Conservation (phyloP, 208 protist species). For the Phytomonas francai region DNA sequence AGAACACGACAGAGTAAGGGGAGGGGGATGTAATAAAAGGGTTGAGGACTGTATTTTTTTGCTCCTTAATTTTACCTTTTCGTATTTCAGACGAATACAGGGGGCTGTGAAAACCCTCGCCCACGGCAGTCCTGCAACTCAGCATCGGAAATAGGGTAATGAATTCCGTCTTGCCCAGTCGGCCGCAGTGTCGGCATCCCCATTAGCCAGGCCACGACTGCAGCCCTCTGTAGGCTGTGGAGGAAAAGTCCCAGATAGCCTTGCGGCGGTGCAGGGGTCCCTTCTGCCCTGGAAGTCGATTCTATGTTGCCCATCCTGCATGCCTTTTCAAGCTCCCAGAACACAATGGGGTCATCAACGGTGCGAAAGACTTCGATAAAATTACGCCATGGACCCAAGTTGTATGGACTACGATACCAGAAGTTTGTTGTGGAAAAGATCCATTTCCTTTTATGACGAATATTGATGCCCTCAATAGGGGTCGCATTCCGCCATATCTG, state of each 20-base stretch:
- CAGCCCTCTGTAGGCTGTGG: neutral
- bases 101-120: slow-evolving; percentile 7
- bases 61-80: too few species aligned
- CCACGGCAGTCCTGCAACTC: slow-evolving; percentile 17
- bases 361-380: slow-evolving; percentile 52
- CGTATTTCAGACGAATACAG: neutral
- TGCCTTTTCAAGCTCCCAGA: slow-evolving; percentile 2
- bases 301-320: neutral
- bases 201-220: slow-evolving; percentile 40
- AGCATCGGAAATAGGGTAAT: slow-evolving; percentile 48
- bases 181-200: slow-evolving; percentile 37
- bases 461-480: slow-evolving; percentile 38
- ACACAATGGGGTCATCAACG: slow-evolving; percentile 36
- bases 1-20: neutral
- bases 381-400: slow-evolving; percentile 62
- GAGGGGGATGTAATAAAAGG: neutral
- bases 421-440: slow-evolving; percentile 20
- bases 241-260: neutral
- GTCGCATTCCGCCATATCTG: slow-evolving; percentile 54
- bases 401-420: slow-evolving; percentile 54
- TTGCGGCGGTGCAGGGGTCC: neutral
- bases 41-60: neutral
- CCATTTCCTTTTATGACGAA: slow-evolving; percentile 25
- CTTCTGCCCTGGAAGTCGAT: neutral
- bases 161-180: slow-evolving; percentile 45